Evolutionary conservation across 108 stramenopile species (phyloP), one percentile per base, ranked within the genome.

Genomic region (Phaeodactylum tricornutum): DNA sequence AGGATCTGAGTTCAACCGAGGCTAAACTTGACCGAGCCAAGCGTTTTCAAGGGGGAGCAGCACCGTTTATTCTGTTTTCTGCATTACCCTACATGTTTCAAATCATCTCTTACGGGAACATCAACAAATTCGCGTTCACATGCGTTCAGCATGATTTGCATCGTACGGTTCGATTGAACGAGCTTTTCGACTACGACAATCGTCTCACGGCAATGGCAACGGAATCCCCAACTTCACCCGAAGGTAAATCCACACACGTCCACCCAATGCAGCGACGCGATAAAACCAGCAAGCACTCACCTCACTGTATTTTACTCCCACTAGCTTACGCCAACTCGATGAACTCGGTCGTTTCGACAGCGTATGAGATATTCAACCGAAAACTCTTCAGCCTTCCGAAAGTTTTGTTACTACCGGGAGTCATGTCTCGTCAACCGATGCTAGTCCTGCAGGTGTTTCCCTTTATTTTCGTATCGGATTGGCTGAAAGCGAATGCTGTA

Each of bases 71-170:
- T 40, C 33, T 91, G 19, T 71, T 77, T 20, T 48, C 57, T 6
- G 89, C 84, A n/a, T 34, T 84, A 8, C 89, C 89, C 2, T 91
- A 91, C 63, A 86, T 86, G 84, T 43, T 84, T 37, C 80, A 84
- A 59, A 76, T 91, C 43, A 84, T 91, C 38, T 56, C 69, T 15
- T 82, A 69, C 59, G 89, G 89, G 26, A 81, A 81, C 31, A 47
- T 87, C 3, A 91, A 91, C 57, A 76, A 75, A 25, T 91, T 74
- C 55, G 77, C 81, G 7, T 87, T 74, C 47, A 61, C 62, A 14
- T 82, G 83, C 34, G 64, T 91, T 17, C 55, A 73, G 17, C 71
- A 91, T 43, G 77, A 77, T 41, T 62, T 91, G 19, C 89, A 91
- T 67, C 72, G 84, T 8, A 60, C 64, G 23, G 72, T 91, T 23